phyloP scores from a whole-genome alignment of 176 grass and related monocot species.

The Ensete glaucum region DNA sequence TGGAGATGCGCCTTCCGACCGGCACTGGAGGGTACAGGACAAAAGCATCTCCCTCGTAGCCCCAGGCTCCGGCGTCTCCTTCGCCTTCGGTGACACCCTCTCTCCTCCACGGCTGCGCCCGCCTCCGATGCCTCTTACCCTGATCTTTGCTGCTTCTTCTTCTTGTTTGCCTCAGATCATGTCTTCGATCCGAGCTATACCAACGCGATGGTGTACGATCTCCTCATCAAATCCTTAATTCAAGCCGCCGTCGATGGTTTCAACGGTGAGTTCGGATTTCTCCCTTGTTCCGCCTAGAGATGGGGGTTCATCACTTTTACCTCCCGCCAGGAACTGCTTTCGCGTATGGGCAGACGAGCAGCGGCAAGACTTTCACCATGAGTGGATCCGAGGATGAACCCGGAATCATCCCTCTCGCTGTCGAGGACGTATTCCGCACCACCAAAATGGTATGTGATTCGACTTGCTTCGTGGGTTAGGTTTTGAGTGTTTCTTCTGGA shows the following conservation, averaged over 20 bases:
- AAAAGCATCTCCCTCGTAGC: conserved; percentile 46
- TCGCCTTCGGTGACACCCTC: conserved; percentile 54
- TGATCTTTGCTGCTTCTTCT: neutral
- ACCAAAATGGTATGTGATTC: conserved; percentile 38
- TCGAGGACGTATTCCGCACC: conserved; percentile 63
- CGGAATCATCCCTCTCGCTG: conserved; percentile 67
- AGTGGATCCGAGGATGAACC: conserved; percentile 51
- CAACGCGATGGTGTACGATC: conserved; percentile 54
- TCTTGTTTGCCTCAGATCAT: conserved; percentile 37
- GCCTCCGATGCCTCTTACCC: neutral
- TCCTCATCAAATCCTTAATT: conserved; percentile 59
- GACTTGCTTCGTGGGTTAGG: neutral
- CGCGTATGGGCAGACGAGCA: conserved; percentile 95
- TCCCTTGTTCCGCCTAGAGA: neutral
- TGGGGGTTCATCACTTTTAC: neutral
- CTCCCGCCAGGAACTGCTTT: conserved; percentile 51
- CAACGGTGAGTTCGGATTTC: conserved; percentile 39
- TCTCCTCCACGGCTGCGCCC: neutral
- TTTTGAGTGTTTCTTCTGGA: neutral
- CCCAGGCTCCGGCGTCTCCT: conserved; percentile 46
- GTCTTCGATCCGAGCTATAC: conserved; percentile 54
- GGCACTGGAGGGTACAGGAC: conserved; percentile 61
- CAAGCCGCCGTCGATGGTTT: conserved; percentile 61
- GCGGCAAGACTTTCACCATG: conserved; percentile 97
- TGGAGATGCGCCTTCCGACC: conserved; percentile 16